Evolutionary conservation across 108 stramenopile genomes (phyloP), one percentile per base, ranked within the genome.

Genomic region (Epipyxis sp.): DNA sequence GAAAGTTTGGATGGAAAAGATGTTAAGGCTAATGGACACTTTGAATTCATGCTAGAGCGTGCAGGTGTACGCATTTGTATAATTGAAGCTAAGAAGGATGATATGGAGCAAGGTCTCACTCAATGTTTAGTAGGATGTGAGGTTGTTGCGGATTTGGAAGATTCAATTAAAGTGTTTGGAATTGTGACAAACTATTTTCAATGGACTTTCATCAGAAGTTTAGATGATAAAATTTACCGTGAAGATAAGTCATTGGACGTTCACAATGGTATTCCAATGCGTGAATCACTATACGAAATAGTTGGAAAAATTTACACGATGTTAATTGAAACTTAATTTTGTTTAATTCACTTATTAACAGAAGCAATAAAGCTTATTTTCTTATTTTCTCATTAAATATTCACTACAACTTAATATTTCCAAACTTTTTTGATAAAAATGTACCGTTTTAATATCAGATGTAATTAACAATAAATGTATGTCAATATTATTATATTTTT

Each of bases 71-170:
- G 61, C 27, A 65, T 65, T 25, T 65, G 61, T 65, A 65, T 65
- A 6, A 32, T 65, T 16, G 61, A 65, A 32, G 61, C 61, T 32
- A 65, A 65, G 61, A 65, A 65, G 61, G 61, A 65, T 65, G 61
- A 65, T 32, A 65, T 65, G 30, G 30, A 32, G 61, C 61, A 65
- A 32, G 25, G 34, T 32, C 20, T 6, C 6, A 65, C 61, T 16
- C 61, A 65, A 32, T 32, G 61, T 37, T 65, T 65, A 25, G 25
- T 65, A 3, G 61, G 61, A 65, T 65, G 61, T 25, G 61, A 65
- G 25, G 20, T 32, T 6, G 10, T 65, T 16, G 20, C 30, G 6
- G 61, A 65, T 65, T 10, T 65, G 13, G 61, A 65, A 37, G 61
- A 65, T 16, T 32, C 34, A 37, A 32, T 32, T 65, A 32, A 32